These are phyloP conservation scores for Tilletiopsis washingtonensis DNA, from an alignment of 1,284 basidiomycete species.

Conservation along the genomic window DNA sequence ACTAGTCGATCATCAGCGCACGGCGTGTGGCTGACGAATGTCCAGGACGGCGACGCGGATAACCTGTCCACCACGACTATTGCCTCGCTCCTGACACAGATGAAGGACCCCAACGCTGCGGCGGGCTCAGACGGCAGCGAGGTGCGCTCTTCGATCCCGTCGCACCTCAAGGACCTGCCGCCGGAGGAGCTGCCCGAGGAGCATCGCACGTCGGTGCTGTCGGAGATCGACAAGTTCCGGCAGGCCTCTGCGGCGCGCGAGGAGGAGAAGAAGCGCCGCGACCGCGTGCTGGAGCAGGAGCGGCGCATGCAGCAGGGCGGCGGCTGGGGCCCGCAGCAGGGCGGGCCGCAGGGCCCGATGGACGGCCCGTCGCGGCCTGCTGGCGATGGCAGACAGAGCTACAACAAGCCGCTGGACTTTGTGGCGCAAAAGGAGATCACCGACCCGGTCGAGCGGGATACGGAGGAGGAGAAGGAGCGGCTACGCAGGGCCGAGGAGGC, in stretches of 20 bases:
- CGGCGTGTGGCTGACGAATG: not conserved
- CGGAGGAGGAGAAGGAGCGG: conserved; percentile 7
- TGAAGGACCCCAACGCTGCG: conserved; percentile 53
- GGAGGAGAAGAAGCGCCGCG: conserved; percentile 31
- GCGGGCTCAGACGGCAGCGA: conserved; percentile 54
- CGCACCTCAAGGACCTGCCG: conserved; percentile 86
- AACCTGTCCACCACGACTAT: conserved; percentile 20
- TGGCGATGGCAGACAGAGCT: conserved; percentile 20
- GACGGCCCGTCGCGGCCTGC: not conserved
- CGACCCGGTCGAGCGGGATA: conserved; percentile 20
- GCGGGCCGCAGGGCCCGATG: not conserved
- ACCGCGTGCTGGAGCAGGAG: conserved; percentile 30
- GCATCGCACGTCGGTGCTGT: conserved; percentile 82
- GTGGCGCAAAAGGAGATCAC: conserved; percentile 14
- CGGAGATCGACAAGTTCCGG: conserved; percentile 76
- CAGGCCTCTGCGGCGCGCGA: conserved; percentile 38
- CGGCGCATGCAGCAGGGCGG: conserved; percentile 14
- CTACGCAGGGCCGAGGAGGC: conserved; percentile 3
- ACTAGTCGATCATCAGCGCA: conserved; percentile 9
- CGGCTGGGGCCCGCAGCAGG: not conserved
- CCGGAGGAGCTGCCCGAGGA: conserved; percentile 93
- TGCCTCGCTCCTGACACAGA: conserved; percentile 40
- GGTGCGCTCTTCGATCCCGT: conserved; percentile 64
- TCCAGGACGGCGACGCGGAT: not conserved
- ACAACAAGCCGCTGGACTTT: conserved; percentile 22